A percentile compares a stretch with the other conserved stretches of the same genome.
Conservation (phyloP, 2,329 filamentous ascomycete species). For the Mycosphaerella sp. region DNA sequence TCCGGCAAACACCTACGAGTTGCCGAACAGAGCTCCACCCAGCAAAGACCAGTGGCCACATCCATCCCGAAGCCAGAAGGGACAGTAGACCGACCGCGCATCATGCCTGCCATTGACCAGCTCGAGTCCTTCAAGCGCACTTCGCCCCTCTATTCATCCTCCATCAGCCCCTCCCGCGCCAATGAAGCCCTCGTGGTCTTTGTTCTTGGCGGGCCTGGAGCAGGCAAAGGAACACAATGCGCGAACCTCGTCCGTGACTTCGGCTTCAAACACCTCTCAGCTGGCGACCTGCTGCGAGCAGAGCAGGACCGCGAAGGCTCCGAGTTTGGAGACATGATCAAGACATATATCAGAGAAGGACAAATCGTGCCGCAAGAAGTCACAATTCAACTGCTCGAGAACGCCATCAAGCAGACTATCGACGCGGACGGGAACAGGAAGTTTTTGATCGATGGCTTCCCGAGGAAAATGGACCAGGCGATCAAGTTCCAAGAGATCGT, state of each 20-base stretch:
- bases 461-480: slow-evolving; percentile 95
- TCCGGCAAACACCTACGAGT: slow-evolving; percentile 24
- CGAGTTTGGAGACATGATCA: slow-evolving; percentile 89
- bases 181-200: slow-evolving; percentile 85
- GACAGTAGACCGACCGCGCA: slow-evolving; percentile 25
- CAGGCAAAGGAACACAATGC: slow-evolving; percentile 96
- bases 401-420: slow-evolving; percentile 75
- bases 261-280: slow-evolving; percentile 86
- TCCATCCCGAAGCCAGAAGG: slow-evolving; percentile 32
- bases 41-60: slow-evolving; percentile 26
- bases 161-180: slow-evolving; percentile 19
- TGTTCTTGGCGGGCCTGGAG: slow-evolving; percentile 90
- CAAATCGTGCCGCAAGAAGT: slow-evolving; percentile 99
- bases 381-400: slow-evolving; percentile 86
- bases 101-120: slow-evolving; percentile 51
- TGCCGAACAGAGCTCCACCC: slow-evolving; percentile 28
- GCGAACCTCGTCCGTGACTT: slow-evolving; percentile 79
- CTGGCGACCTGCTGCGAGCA: slow-evolving; percentile 85
- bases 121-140: slow-evolving; percentile 57
- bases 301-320: slow-evolving; percentile 84
- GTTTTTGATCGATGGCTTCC: slow-evolving; percentile 80
- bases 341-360: slow-evolving; percentile 86
- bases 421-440: slow-evolving; percentile 54
- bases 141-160: slow-evolving; percentile 67
- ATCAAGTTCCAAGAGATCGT: slow-evolving; percentile 87